Base-by-base conservation (phyloP, 352 stramenopile species). In the Globisporangium apiculatum region DNA sequence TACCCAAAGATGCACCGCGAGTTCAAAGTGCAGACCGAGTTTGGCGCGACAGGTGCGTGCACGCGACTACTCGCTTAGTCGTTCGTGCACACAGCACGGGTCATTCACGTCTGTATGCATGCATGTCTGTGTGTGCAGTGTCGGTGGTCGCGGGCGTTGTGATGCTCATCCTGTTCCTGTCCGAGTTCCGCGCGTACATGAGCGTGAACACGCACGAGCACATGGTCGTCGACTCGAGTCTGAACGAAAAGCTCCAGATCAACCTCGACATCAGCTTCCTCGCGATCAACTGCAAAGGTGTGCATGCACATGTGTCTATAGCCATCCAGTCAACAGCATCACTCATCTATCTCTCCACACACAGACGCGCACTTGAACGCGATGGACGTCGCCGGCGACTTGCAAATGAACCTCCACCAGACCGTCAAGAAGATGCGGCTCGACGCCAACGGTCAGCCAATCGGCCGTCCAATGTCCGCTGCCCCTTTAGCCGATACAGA, bases 211-310 rank as follows among this genome's bases (percentile, higher is more conserved):
- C 75, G 48, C 72, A 96, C 52, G 95, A 99, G 61, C 90, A 97
- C 62, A 97, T 99, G 71, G 75, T 94, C 12, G 96, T 99, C 38
- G 96, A 99, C 82, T 97, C 89, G 37, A 92, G 73, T 42, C 76
- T 99, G 53, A 86, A 91, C 46, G 94, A 98, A 64, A 88, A 95
- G 72, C 92, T 99, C 58, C 76, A 89, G 66, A 97, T 99, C 65
- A 97, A 98, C 72, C 58, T 99, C 31, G 97, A 99, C 77, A 92
- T 99, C 49, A 99, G 96, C 46, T 99, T 99, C 67, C 92, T 98
- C 35, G 78, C 83, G 10, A 75, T 99, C 55, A 96, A 87, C 60
- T 99, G 97, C 80, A 79, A 91, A 62, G 78, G 74, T 80, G 54
- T 17, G 59, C 50, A 11, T 10, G 38, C 40, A 10, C 18, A 3